Conservation (phyloP, 1,139 yeast species). For the Candida sojae region DNA sequence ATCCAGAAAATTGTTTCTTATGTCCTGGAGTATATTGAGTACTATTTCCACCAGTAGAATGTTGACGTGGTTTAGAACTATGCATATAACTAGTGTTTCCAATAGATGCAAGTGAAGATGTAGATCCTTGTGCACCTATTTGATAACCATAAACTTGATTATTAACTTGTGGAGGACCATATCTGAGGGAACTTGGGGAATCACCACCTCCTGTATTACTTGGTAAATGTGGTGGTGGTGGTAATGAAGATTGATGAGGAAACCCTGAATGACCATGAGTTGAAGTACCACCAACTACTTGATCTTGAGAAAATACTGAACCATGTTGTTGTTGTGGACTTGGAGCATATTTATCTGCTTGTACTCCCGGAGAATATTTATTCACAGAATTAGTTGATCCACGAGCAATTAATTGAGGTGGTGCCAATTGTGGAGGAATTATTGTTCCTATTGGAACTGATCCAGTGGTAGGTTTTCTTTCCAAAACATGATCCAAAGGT, state of each 20-base stretch:
- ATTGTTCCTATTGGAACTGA: background rate
- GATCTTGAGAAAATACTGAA: too few relatives aligned
- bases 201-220: background rate
- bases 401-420: slow-evolving; percentile 18
- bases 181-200: background rate
- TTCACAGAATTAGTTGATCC: slow-evolving; percentile 18
- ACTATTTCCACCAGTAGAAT: background rate
- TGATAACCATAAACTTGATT: slow-evolving; percentile 10
- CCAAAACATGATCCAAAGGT: slow-evolving; percentile 4
- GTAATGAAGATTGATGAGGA: background rate
- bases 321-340: slow-evolving; percentile 7
- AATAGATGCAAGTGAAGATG: slow-evolving; percentile 14
- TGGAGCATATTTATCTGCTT: slow-evolving; percentile 26
- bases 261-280: background rate
- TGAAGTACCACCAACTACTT: too few relatives aligned
- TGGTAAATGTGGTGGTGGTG: background rate
- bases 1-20: slow-evolving; percentile 25
- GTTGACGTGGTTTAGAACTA: background rate
- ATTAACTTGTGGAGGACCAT: slow-evolving; percentile 9
- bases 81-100: background rate
- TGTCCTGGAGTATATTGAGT: slow-evolving; percentile 4
- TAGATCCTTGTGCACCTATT: slow-evolving; percentile 9
- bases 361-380: slow-evolving; percentile 19
- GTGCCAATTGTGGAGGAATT: slow-evolving; percentile 3
- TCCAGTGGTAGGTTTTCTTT: slow-evolving; percentile 8